Evolutionary conservation across 176 grass and related monocot genomes (phyloP).

Genomic region (Paspalum vaginatum): DNA sequence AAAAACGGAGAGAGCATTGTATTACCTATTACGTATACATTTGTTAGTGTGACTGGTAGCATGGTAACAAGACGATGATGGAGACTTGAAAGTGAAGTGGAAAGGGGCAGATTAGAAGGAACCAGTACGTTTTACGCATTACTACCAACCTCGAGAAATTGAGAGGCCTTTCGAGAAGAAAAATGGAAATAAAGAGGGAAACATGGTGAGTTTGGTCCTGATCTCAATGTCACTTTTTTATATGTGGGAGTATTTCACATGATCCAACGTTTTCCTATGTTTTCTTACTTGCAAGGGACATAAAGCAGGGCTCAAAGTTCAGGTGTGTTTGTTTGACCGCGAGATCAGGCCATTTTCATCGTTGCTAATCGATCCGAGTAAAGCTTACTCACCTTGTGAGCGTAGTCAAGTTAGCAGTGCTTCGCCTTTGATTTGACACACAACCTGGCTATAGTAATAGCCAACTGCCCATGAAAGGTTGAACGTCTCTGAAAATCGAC

Average conservation of each 20-base stretch:
- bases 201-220: not conserved
- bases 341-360: no score
- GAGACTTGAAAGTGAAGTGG: not conserved
- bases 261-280: not conserved
- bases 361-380: no score
- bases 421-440: no score
- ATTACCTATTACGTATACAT: no score
- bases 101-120: not conserved
- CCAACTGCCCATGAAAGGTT: no score
- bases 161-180: not conserved
- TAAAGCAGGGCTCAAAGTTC: no score
- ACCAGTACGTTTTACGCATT: not conserved
- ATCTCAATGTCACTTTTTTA: not conserved
- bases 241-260: not conserved
- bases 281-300: conserved; percentile 9
- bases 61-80: not conserved
- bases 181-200: not conserved
- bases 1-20: no score
- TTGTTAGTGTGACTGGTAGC: not conserved
- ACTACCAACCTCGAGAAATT: not conserved
- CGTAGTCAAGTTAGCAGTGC: no score
- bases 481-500: no score
- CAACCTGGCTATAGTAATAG: no score
- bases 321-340: no score
- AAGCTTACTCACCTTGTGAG: no score